Conservation (phyloP, 2,329 filamentous ascomycete species). For the Aspergillus eucalypticola region DNA sequence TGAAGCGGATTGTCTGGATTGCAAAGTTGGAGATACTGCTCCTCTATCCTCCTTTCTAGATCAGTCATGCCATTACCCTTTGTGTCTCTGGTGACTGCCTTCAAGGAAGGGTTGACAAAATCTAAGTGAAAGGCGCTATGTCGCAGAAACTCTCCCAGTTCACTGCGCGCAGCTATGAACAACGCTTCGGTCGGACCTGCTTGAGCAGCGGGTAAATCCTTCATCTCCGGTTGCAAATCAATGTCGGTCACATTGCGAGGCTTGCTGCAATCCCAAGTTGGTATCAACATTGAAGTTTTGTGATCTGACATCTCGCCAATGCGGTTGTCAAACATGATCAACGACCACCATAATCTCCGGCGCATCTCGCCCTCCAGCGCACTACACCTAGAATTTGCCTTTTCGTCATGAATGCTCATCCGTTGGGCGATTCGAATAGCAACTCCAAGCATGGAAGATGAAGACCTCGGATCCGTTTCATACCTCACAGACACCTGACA, state of each 20-base stretch:
- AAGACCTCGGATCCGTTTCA: constrained; percentile 60
- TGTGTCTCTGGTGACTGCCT: constrained; percentile 23
- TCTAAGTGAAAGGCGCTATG: constrained; percentile 47
- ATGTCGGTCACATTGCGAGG: constrained; percentile 48
- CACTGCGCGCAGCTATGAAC: constrained; percentile 47
- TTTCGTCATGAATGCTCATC: constrained; percentile 68
- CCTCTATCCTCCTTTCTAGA: constrained; percentile 47
- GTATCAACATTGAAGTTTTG: constrained; percentile 37
- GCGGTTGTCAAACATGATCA: constrained; percentile 68
- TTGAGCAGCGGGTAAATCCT: constrained; percentile 29
- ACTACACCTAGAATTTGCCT: constrained; percentile 46
- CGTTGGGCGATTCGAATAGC: constrained; percentile 68
- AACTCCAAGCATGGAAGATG: constrained; percentile 63
- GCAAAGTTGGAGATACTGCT: constrained; percentile 48
- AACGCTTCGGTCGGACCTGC: constrained; percentile 42
- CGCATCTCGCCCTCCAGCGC: constrained; percentile 67
- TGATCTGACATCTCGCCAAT: constrained; percentile 66
- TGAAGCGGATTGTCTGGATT: constrained; percentile 47
- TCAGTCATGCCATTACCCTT: constrained; percentile 29
- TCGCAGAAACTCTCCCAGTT: constrained; percentile 45
- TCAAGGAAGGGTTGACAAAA: constrained; percentile 46
- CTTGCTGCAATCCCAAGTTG: constrained; percentile 47
- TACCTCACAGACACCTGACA: constrained; percentile 58
- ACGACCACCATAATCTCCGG: constrained; percentile 72
- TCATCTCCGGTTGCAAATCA: constrained; percentile 45